A percentile compares a stretch with the other conserved stretches of the same genome.
Conservation (phyloP, 495 filamentous ascomycete species). For the Penicillium macrosclerotiorum region DNA sequence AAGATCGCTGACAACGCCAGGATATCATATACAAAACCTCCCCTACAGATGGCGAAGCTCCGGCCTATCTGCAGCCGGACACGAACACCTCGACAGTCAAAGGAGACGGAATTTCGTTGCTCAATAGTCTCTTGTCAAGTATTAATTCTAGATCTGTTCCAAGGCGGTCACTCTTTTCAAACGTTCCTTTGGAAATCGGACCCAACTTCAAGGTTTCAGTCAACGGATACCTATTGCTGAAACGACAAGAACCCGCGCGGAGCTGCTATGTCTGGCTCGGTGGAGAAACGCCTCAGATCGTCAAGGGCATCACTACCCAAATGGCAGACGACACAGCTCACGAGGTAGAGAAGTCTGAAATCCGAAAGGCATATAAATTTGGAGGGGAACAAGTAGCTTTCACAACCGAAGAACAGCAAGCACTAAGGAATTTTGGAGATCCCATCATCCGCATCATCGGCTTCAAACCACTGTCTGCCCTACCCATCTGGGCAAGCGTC, state of each 20-base stretch:
- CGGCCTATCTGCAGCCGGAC: slow-evolving; percentile 48
- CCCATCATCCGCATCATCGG: slow-evolving; percentile 87
- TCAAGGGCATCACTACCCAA: slow-evolving; percentile 65
- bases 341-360: slow-evolving; percentile 73
- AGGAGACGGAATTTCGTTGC: slow-evolving; percentile 73
- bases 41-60: slow-evolving; percentile 66
- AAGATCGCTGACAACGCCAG: too few species aligned
- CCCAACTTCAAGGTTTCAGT: slow-evolving; percentile 83
- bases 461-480: slow-evolving; percentile 76
- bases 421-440: slow-evolving; percentile 73
- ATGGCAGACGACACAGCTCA: slow-evolving; percentile 72
- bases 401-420: slow-evolving; percentile 73
- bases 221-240: slow-evolving; percentile 87
- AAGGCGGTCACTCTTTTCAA: slow-evolving; percentile 84
- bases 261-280: slow-evolving; percentile 84
- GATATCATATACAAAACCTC: slow-evolving; percentile 74
- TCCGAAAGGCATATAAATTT: slow-evolving; percentile 94
- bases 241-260: slow-evolving; percentile 73
- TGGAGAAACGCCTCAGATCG: slow-evolving; percentile 80
- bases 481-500: slow-evolving; percentile 82
- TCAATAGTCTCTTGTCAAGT: slow-evolving; percentile 80
- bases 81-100: slow-evolving; percentile 49
- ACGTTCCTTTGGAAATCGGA: slow-evolving; percentile 79
- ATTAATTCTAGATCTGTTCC: slow-evolving; percentile 88
- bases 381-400: slow-evolving; percentile 89